phyloP scores from a whole-genome alignment of 208 protist species.

The Acanthamoeba triangularis region DNA sequence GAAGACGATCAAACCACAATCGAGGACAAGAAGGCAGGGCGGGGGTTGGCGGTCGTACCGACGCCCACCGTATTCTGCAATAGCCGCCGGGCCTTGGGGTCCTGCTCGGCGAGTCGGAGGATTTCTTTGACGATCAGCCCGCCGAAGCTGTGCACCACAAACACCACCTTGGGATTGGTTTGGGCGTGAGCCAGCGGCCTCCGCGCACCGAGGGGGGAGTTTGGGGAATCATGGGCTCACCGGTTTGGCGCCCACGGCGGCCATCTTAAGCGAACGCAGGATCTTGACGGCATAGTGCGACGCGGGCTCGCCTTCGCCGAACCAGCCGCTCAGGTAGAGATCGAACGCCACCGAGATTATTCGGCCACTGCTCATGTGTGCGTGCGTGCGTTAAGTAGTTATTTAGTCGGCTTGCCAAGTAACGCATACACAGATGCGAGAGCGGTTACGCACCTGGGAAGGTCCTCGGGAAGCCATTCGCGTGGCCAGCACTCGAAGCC shows the following conservation, averaged over 20 bases:
- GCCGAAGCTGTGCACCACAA: constrained; percentile 50
- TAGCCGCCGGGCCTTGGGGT: neutral
- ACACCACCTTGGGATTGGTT: neutral
- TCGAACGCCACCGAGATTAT: constrained; percentile 51
- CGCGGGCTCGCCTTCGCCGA: neutral
- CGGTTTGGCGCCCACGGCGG: constrained; percentile 25
- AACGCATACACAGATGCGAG: neutral
- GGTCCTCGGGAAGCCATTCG: constrained; percentile 25
- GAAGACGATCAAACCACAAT: neutral
- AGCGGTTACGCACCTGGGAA: neutral
- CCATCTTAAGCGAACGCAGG: constrained; percentile 6
- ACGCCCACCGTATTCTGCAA: constrained; percentile 10
- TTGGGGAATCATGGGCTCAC: neutral
- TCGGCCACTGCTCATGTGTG: neutral
- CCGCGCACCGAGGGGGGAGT: neutral
- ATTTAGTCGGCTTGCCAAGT: neutral
- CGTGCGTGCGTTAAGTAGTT: neutral
- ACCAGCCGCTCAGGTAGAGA: constrained; percentile 61
- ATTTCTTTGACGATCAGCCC: constrained; percentile 57
- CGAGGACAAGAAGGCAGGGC: neutral
- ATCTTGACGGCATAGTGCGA: neutral
- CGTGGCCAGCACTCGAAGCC: constrained; percentile 28
- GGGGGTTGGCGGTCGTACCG: neutral
- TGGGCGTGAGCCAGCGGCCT: neutral
- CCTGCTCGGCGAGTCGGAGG: neutral